Base-by-base conservation (phyloP, 495 filamentous ascomycete genomes). In the Letharia columbiana region DNA sequence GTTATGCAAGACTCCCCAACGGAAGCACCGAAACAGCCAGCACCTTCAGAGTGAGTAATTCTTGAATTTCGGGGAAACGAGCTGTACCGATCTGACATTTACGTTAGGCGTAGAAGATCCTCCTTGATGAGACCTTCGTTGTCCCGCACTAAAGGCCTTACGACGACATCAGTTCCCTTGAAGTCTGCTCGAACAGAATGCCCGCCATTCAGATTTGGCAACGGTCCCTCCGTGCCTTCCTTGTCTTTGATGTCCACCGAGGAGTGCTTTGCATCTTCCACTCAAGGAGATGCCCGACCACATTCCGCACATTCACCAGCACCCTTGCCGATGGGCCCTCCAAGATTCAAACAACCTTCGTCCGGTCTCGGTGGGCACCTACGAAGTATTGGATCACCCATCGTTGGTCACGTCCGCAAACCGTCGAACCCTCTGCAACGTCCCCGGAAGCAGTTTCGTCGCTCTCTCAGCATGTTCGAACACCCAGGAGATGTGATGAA, bases 381-480 rank as follows among this genome's bases (percentile, higher is more conserved):
- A 67, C 83, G 86, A 59, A 74, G 75, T 50, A 89, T 81, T 72
- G 90, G 86, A 52, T 93, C 91, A 15, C 92, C 92, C 15, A 81
- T 87, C 49, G 79, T 80, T 57, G 83, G 79, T 62, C 87, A 91
- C 64, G 77, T 88, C 54, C 85, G 90, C 64, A 90, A 91, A 61
- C 81, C 81, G 13, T 86, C 87, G 13, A 89, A 88, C 69, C 87
- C 86, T 28, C 83, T 85, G 63, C 81, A 84, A 74, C 87, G 93
- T 60, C 89, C 91, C 18, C 86, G 91, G 68, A 96, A 95, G 73
- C 89, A 90, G 67, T 92, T 91, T 68, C 86, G 94, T 40, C 85
- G 94, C 61, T 96, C 93, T 50, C 80, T 96, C 72, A 97, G 93
- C 80, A 98, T 98, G 94, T 98, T 92, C 77, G 94, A 98, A 75